These are phyloP conservation scores for Acanthamoeba sp. DNA, from an alignment of 208 protist species.

Conservation along the genomic window DNA sequence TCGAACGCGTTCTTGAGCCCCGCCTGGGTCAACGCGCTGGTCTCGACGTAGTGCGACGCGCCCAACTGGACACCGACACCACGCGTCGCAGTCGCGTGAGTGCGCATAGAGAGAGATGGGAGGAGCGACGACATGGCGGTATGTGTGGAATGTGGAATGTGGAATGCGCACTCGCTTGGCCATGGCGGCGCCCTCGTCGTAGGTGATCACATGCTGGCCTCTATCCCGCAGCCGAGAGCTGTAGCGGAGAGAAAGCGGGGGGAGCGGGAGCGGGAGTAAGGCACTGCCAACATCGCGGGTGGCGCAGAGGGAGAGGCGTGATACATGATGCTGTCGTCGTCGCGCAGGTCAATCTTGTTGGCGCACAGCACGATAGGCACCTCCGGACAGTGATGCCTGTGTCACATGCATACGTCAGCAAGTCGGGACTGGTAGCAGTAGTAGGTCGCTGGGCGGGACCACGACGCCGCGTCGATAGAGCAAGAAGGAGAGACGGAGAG, in stretches of 20 bases:
- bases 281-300: too few relatives aligned
- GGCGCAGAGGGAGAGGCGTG: too few relatives aligned
- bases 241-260: too few relatives aligned
- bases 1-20: slow-evolving; percentile 86
- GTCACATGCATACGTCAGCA: slow-evolving; percentile 47
- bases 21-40: slow-evolving; percentile 92
- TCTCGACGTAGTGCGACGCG: slow-evolving; percentile 93
- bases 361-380: slow-evolving; percentile 85
- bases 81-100: too few relatives aligned
- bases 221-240: background rate
- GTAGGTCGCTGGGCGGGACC: too few relatives aligned
- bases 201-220: background rate
- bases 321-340: slow-evolving; percentile 82
- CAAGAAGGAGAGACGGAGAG: too few relatives aligned
- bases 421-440: too few relatives aligned
- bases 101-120: too few relatives aligned
- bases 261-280: too few relatives aligned
- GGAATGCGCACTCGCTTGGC: slow-evolving; percentile 1
- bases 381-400: slow-evolving; percentile 73
- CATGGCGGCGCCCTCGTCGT: slow-evolving; percentile 17
- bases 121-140: too few relatives aligned
- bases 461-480: background rate
- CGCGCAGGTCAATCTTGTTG: slow-evolving; percentile 86
- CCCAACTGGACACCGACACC: too few relatives aligned
- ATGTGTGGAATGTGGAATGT: too few relatives aligned